Conservation (phyloP, 2,329 filamentous ascomycete genomes). For the Fusarium proliferatum region DNA sequence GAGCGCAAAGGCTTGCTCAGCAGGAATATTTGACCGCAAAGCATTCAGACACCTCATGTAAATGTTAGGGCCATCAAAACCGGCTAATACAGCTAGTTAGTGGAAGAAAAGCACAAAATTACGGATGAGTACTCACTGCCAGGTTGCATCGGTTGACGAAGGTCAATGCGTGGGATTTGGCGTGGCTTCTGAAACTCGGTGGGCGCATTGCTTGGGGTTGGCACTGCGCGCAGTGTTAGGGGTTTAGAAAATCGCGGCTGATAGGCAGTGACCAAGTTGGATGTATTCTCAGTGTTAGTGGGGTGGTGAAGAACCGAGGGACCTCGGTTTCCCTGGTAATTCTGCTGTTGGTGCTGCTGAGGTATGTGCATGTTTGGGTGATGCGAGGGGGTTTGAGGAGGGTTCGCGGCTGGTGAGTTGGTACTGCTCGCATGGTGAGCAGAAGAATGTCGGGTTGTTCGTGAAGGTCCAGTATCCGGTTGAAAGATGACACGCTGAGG, state of each 20-base stretch:
- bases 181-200: constrained; percentile 65
- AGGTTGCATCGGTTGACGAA: constrained; percentile 64
- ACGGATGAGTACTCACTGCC: constrained; percentile 63
- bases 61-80: constrained; percentile 85
- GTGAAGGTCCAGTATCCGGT: constrained; percentile 75
- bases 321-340: constrained; percentile 52
- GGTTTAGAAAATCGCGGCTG: constrained; percentile 73
- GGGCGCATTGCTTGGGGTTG: constrained; percentile 80
- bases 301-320: constrained; percentile 63
- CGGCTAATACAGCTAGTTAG: constrained; percentile 52
- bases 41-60: constrained; percentile 89
- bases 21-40: constrained; percentile 79
- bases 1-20: constrained; percentile 91
- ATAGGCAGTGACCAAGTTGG: constrained; percentile 73
- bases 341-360: constrained; percentile 42
- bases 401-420: constrained; percentile 44
- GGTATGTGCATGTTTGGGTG: constrained; percentile 49
- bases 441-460: constrained; percentile 70
- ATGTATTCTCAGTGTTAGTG: constrained; percentile 65
- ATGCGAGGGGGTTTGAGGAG: constrained; percentile 48
- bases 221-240: constrained; percentile 76
- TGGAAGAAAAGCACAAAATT: neutral
- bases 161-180: constrained; percentile 56
- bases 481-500: constrained; percentile 87
- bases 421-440: constrained; percentile 54